Evolutionary conservation across 2,329 filamentous ascomycete genomes (phyloP), one percentile per base, ranked within the genome.

Genomic region (Aspergillus transmontanensis): DNA sequence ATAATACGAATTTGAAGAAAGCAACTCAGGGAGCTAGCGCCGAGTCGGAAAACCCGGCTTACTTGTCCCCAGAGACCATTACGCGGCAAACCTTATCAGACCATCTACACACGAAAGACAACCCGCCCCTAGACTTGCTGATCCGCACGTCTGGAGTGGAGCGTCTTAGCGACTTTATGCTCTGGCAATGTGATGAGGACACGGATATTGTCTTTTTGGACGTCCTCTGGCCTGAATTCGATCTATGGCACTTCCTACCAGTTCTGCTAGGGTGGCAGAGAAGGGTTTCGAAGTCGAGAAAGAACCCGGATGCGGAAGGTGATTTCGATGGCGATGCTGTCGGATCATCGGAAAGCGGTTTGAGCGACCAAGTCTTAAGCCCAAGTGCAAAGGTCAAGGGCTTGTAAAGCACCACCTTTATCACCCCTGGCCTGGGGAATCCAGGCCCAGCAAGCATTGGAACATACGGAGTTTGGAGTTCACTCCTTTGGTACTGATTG

Each of bases 151-250:
- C 93, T 66, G 94, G 94, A 32, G 95, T 99, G 16, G 90, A 94
- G 77, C 87, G 95, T 56, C 82, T 99, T 63, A 97, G 93, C 74
- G 95, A 99, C 76, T 99, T 98, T 72, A 95, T 99, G 94, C 88
- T 99, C 39, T 99, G 95, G 95, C 95, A 99, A 79, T 95, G 92
- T 72, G 94, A 98, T 74, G 88, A 97, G 74, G 85, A 94, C 67
- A 97, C 95, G 0, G 91, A 96, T 64, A 90, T 99, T 67, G 92
- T 96, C 64, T 99, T 98, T 75, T 80, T 97, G 61, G 87, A 96
- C 71, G 95, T 92, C 68, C 83, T 97, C 66, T 99, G 95, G 95
- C 95, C 95, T 2, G 93, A 97, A 66, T 97, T 99, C 71, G 93
- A 96, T 75, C 84, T 99, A 5, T 94, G 93, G 89, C 87, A 94